phyloP scores from a whole-genome alignment of 2,329 filamentous ascomycete species.

The Aspergillus transmontanensis region DNA sequence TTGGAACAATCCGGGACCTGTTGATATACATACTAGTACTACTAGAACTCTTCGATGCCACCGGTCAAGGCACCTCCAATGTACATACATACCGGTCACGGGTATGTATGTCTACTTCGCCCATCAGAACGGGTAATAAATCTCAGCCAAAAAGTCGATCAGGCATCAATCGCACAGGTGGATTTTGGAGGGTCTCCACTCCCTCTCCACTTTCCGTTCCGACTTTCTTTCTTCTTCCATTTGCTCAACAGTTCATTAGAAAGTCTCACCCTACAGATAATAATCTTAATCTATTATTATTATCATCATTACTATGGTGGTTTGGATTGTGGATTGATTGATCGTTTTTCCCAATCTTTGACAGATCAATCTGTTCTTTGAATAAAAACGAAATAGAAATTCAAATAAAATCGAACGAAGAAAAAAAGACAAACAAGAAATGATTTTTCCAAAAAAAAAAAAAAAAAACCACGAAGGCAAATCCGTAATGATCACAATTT shows the following conservation, averaged over 20 bases:
- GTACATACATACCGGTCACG: neutral
- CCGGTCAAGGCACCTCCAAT: neutral
- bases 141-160: constrained; percentile 2
- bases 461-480: neutral
- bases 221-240: constrained; percentile 8
- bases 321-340: neutral
- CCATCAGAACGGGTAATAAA: neutral
- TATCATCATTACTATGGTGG: neutral
- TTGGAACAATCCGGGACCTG: neutral
- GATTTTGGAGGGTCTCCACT: neutral
- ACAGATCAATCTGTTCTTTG: neutral
- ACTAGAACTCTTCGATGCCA: too few relatives aligned
- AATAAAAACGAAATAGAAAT: neutral
- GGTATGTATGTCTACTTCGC: neutral
- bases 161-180: constrained; percentile 8
- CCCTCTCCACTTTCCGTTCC: constrained; percentile 2
- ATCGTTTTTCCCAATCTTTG: neutral
- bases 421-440: too few relatives aligned
- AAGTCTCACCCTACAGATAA: neutral
- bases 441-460: neutral
- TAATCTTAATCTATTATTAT: neutral
- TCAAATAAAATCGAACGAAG: neutral
- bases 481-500: neutral
- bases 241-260: constrained; percentile 2
- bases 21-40: neutral